Conservation (phyloP, 2,329 filamentous ascomycete species). For the Rosellinia necatrix region DNA sequence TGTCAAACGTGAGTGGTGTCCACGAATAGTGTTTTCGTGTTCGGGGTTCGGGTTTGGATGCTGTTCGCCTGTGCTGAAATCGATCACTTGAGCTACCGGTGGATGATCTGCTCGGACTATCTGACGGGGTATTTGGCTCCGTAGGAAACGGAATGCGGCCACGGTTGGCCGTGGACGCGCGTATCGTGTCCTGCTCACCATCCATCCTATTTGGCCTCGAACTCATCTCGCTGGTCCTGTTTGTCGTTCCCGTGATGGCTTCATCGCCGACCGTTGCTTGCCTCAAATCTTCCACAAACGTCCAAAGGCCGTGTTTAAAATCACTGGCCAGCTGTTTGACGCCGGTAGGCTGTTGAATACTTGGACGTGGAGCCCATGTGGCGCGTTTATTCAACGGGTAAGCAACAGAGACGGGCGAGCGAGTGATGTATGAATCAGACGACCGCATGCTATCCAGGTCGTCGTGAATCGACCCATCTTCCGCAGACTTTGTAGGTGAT, state of each 20-base stretch:
- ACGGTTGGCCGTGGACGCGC: constrained; percentile 47
- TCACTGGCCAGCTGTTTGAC: constrained; percentile 85
- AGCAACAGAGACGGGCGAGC: constrained; percentile 43
- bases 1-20: constrained; percentile 62
- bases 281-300: constrained; percentile 91
- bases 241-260: constrained; percentile 64
- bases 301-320: constrained; percentile 87
- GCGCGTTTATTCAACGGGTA: constrained; percentile 57
- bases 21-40: constrained; percentile 61
- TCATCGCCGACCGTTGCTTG: constrained; percentile 97
- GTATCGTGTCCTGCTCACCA: constrained; percentile 53
- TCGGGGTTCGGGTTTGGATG: constrained; percentile 46
- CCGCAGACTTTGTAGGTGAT: constrained; percentile 63
- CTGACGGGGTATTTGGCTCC: constrained; percentile 42
- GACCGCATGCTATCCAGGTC: constrained; percentile 52
- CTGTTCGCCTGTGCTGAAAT: constrained; percentile 37
- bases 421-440: constrained; percentile 40
- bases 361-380: constrained; percentile 61
- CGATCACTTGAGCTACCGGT: constrained; percentile 38
- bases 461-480: constrained; percentile 50
- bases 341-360: constrained; percentile 47
- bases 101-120: constrained; percentile 42
- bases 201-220: constrained; percentile 33
- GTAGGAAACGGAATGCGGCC: constrained; percentile 50
- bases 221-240: constrained; percentile 43